These are phyloP conservation scores for Colletotrichum melonis DNA, from an alignment of 2,329 filamentous ascomycete genomes.

Conservation along the genomic window DNA sequence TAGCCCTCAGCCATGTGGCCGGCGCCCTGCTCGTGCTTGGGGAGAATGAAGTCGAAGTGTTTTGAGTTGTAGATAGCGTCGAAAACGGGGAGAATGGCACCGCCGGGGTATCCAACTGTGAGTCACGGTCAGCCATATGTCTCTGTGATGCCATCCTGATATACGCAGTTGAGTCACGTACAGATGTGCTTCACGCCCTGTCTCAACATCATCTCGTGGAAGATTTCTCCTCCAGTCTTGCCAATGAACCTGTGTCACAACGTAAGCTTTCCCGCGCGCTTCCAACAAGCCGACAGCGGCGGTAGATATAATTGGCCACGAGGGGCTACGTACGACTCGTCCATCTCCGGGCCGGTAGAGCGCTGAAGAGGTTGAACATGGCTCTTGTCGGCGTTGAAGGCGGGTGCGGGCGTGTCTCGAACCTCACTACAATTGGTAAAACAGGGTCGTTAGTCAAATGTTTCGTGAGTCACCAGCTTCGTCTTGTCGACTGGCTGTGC, in stretches of 20 bases:
- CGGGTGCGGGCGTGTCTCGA: constrained; percentile 71
- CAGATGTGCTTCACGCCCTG: constrained; percentile 94
- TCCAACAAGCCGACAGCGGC: constrained; percentile 25
- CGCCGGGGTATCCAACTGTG: constrained; percentile 88
- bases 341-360: constrained; percentile 71
- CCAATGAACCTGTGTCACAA: constrained; percentile 78
- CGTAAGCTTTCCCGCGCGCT: constrained; percentile 11
- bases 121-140: constrained; percentile 25
- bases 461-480: constrained; percentile 15
- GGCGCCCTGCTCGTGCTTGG: constrained; percentile 95
- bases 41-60: constrained; percentile 96
- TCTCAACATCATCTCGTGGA: constrained; percentile 99
- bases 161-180: constrained; percentile 60
- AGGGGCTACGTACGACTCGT: constrained; percentile 76
- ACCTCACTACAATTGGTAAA: constrained; percentile 55
- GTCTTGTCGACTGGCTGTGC: neutral
- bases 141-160: neutral
- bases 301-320: constrained; percentile 27
- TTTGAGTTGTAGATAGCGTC: constrained; percentile 99
- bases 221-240: constrained; percentile 95
- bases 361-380: constrained; percentile 79
- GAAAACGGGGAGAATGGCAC: constrained; percentile 96
- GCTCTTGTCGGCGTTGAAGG: constrained; percentile 65
- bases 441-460: constrained; percentile 38
- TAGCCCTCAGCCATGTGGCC: constrained; percentile 99